phyloP scores from a whole-genome alignment of 2,329 filamentous ascomycete genomes.

The Nakataea oryzae region DNA sequence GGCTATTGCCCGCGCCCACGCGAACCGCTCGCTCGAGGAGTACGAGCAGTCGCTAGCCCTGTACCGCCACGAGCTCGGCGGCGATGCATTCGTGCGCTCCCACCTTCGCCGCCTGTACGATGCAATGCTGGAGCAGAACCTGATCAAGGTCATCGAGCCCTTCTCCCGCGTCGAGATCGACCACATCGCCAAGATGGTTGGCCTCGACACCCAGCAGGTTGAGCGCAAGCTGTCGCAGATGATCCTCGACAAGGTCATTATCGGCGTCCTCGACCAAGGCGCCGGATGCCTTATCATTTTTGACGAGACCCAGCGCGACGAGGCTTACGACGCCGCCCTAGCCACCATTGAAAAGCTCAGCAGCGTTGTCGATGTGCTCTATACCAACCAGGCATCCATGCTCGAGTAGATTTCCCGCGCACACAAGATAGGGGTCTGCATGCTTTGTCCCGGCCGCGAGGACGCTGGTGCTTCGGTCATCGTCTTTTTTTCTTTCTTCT shows the following conservation, averaged over 20 bases:
- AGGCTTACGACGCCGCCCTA: conserved; percentile 87
- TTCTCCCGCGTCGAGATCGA: conserved; percentile 95
- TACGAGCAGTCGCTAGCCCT: conserved; percentile 87
- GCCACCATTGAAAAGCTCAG: conserved; percentile 95
- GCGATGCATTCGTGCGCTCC: conserved; percentile 92
- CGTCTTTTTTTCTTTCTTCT: no score
- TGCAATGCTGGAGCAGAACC: conserved; percentile 97
- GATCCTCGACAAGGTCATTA: conserved; percentile 98
- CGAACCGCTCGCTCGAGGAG: conserved; percentile 90
- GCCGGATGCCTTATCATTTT: conserved; percentile 96
- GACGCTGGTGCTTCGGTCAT: neutral
- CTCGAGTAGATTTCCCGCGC: conserved; percentile 58
- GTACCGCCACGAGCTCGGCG: conserved; percentile 88
- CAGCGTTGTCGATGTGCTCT: conserved; percentile 93
- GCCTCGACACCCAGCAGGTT: conserved; percentile 89
- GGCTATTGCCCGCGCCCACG: conserved; percentile 89
- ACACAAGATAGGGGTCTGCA: neutral
- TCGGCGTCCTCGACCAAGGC: conserved; percentile 93
- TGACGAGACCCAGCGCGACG: conserved; percentile 87
- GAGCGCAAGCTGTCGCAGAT: conserved; percentile 98
- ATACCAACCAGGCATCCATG: conserved; percentile 93
- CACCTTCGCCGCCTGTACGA: conserved; percentile 94
- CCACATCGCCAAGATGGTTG: conserved; percentile 96
- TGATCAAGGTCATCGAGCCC: conserved; percentile 99
- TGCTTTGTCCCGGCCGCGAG: neutral